Base-by-base conservation (phyloP, 495 filamentous ascomycete species). In the Penicillium parvum region DNA sequence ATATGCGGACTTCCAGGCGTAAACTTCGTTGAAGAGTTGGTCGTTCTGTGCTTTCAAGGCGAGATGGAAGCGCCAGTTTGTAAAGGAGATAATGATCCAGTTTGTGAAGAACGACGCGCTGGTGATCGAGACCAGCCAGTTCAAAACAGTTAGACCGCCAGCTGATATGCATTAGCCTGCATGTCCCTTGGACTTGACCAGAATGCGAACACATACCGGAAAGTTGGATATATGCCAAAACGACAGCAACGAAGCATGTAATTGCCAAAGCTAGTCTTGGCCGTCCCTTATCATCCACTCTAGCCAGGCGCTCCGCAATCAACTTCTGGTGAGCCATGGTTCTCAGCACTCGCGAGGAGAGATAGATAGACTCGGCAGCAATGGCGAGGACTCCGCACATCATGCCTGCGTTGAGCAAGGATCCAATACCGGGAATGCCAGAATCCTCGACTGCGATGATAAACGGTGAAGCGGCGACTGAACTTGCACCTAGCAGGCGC, bases 401-500 rank as follows among this genome's bases (percentile, higher is more conserved):
- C 18, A 68, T 63, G 15, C 41, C 45, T 8, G 43, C 58, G 14
- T 68, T 68, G 26, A 68, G 29, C 9, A 68, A 28, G 15, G 50
- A 40, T 4, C 60, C 48, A 16, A 66, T 40, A 7, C 47, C 57
- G 0, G 36, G 32, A 18, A 68, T 64, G 1, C 53, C 52, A 10
- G 55, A 53, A 1, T 51, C n/a, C 3, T 57, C 22, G 14, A 65
- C 46, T 4, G 63, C 60, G 40, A 68, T 58, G 19, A 68, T 52
- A 15, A 68, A 66, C 11, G 62, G 63, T 8, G 61, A 65, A 3
- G 60, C 55, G 3, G 60, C 54, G 5, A 62, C 45, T 4, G 50
- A 49, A 11, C 27, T 44, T 11, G 54, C 46, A 5, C 59, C 59
- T 0, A 65, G 52, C 0, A 50, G 34, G 3, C 38, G 23, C 8